These are phyloP conservation scores for Colletotrichum liriopes DNA, from an alignment of 2,329 filamentous ascomycete genomes.

Conservation along the genomic window DNA sequence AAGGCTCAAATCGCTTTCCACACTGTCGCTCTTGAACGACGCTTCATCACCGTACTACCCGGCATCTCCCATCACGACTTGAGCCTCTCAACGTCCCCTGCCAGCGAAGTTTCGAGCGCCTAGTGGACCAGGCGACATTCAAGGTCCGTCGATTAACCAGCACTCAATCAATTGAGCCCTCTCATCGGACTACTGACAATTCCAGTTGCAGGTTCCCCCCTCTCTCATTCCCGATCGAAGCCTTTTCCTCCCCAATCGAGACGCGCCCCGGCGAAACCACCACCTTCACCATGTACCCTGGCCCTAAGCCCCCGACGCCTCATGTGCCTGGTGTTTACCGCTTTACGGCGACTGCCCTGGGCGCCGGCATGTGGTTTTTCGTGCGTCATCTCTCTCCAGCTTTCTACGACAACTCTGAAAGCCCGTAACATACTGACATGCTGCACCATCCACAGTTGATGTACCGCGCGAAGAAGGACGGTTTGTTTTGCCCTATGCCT, in stretches of 20 bases:
- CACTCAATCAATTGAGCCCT: not conserved
- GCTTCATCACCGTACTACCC: not conserved
- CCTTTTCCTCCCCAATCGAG: constrained; percentile 12
- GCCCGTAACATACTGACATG: constrained; percentile 36
- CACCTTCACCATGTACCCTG: constrained; percentile 33
- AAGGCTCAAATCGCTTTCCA: constrained; percentile 8
- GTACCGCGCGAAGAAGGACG: constrained; percentile 97
- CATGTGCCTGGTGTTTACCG: constrained; percentile 79
- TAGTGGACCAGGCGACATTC: constrained; percentile 10
- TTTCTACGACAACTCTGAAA: not conserved
- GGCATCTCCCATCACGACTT: not conserved
- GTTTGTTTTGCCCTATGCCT: constrained; percentile 58
- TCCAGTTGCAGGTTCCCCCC: not conserved
- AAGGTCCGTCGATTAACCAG: not conserved
- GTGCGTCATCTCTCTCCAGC: constrained; percentile 70
- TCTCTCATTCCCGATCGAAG: constrained; percentile 1
- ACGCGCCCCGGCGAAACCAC: constrained; percentile 6
- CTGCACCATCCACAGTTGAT: constrained; percentile 75
- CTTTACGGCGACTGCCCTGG: constrained; percentile 87
- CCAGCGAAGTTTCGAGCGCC: constrained; percentile 8
- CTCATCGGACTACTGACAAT: constrained; percentile 2
- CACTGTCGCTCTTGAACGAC: constrained; percentile 14
- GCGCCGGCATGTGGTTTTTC: constrained; percentile 99
- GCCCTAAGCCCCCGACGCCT: constrained; percentile 60
- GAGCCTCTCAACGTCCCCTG: constrained; percentile 2